Evolutionary conservation across 208 protist species (phyloP).

Genomic region (Crithidia bombi): DNA sequence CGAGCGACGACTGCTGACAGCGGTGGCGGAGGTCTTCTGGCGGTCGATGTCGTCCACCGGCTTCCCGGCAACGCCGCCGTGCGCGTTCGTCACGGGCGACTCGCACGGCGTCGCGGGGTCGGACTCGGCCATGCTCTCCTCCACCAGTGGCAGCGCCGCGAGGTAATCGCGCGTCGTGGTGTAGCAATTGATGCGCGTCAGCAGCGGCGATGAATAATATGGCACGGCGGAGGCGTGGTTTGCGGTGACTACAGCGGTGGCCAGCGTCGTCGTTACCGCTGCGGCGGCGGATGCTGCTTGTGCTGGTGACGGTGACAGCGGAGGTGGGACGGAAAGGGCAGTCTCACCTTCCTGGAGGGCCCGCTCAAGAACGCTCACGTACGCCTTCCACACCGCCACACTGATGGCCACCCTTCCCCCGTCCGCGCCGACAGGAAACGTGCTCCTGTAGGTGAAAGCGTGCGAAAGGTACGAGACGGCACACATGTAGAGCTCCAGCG

Average conservation of each 20-base stretch:
- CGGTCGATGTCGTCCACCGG: neutral
- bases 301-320: neutral
- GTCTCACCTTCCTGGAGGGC: conserved; percentile 28
- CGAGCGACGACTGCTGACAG: conserved; percentile 4
- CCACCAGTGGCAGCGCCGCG: neutral
- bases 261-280: neutral
- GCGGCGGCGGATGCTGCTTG: neutral
- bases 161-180: neutral
- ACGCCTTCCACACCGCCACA: neutral
- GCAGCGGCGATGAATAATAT: neutral
- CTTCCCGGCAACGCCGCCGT: neutral
- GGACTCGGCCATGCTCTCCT: neutral
- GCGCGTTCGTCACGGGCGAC: conserved; percentile 10
- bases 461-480: conserved; percentile 5
- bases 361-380: conserved; percentile 19
- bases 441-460: neutral
- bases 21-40: neutral
- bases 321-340: neutral
- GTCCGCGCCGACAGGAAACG: neutral
- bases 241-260: no score
- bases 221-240: no score
- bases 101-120: conserved; percentile 8
- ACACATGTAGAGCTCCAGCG: conserved; percentile 18
- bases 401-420: neutral
- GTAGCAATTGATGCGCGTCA: neutral